These are phyloP conservation scores for Zymoseptoria crescenta DNA, from an alignment of 2,329 filamentous ascomycete genomes.

Conservation along the genomic window DNA sequence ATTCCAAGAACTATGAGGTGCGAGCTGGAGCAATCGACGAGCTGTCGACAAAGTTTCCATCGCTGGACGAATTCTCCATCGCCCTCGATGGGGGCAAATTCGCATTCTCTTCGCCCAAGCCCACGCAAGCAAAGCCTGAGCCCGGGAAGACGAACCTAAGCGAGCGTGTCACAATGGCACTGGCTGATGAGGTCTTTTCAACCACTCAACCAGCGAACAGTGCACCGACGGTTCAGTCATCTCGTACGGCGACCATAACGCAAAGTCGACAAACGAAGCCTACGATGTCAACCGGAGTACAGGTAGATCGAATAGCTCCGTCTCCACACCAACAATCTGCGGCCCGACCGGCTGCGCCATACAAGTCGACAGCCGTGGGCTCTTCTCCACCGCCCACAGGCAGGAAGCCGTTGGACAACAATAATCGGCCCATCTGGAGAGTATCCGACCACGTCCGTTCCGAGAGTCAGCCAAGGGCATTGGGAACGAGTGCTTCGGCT, in stretches of 20 bases:
- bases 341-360: constrained; percentile 36
- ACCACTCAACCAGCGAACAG: constrained; percentile 1
- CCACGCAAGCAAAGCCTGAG: constrained; percentile 36
- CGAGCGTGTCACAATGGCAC: constrained; percentile 62
- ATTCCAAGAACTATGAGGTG: constrained; percentile 51
- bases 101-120: constrained; percentile 8
- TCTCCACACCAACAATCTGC: constrained; percentile 41
- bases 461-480: constrained; percentile 43
- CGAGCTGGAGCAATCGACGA: constrained; percentile 59
- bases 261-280: constrained; percentile 8
- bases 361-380: constrained; percentile 52
- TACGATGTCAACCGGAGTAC: not conserved
- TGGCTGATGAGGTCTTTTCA: constrained; percentile 76
- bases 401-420: constrained; percentile 34
- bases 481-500: constrained; percentile 30
- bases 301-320: constrained; percentile 5
- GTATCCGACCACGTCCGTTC: constrained; percentile 46
- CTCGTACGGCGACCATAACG: constrained; percentile 3
- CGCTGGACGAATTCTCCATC: constrained; percentile 85
- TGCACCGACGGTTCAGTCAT: constrained; percentile 13
- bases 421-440: constrained; percentile 45
- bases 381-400: constrained; percentile 34
- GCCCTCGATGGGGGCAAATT: constrained; percentile 55
- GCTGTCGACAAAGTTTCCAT: constrained; percentile 76
- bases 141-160: constrained; percentile 47